These are phyloP conservation scores for Aspergillus tamarii DNA, from an alignment of 2,329 filamentous ascomycete genomes.

Conservation along the genomic window DNA sequence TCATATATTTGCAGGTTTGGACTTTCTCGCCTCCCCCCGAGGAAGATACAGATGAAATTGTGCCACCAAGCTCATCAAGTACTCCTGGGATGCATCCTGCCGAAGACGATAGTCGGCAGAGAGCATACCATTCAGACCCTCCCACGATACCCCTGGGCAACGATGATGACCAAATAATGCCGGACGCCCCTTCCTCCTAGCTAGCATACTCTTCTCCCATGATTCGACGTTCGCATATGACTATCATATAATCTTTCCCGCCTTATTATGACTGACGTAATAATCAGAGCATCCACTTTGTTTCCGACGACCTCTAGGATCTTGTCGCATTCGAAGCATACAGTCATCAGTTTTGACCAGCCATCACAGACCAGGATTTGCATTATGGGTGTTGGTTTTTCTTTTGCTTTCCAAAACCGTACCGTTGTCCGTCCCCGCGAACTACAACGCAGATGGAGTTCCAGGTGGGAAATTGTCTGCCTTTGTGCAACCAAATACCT, in stretches of 20 bases:
- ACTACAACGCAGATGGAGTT: slow-evolving; percentile 21
- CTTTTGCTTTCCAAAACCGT: slow-evolving; percentile 14
- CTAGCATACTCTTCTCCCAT: slow-evolving; percentile 1
- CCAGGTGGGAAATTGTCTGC: slow-evolving; percentile 10
- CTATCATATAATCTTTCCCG: slow-evolving; percentile 18
- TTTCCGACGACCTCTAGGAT: not conserved
- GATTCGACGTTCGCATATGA: slow-evolving; percentile 14
- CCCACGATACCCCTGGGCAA: slow-evolving; percentile 29
- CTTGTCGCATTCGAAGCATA: not conserved
- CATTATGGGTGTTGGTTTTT: slow-evolving; percentile 25
- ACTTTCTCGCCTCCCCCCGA: slow-evolving; percentile 79
- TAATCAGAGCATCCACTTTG: not conserved
- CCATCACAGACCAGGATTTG: slow-evolving; percentile 20
- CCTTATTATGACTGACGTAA: slow-evolving; percentile 16
- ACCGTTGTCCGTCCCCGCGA: slow-evolving; percentile 13
- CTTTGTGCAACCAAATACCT: slow-evolving; percentile 2
- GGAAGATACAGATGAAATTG: slow-evolving; percentile 32
- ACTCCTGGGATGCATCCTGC: slow-evolving; percentile 33
- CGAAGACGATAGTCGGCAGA: slow-evolving; percentile 23
- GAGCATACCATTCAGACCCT: slow-evolving; percentile 37
- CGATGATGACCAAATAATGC: slow-evolving; percentile 39
- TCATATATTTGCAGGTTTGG: slow-evolving; percentile 71
- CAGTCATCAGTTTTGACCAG: slow-evolving; percentile 9
- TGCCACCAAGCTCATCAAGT: slow-evolving; percentile 36
- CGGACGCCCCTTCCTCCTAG: slow-evolving; percentile 31